Evolutionary conservation across 192 early-diverging fungal genomes (phyloP).

Genomic region (Chytriomyces confervae): DNA sequence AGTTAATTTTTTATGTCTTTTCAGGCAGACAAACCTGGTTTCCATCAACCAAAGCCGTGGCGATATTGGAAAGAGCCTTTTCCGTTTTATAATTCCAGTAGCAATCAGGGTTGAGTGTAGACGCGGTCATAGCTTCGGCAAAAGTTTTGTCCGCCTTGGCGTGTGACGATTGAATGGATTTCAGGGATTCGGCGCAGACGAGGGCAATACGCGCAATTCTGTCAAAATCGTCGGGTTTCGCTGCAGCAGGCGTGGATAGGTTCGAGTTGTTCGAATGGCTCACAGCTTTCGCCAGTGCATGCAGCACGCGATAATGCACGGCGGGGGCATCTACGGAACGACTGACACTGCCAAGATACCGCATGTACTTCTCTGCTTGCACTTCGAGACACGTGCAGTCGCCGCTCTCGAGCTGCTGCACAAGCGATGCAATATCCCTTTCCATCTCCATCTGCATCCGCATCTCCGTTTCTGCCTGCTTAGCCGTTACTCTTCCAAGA

Average conservation of each 20-base stretch:
- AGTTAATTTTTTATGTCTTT: not conserved
- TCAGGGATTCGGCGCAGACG: not conserved
- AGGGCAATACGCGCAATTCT: not conserved
- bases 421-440: not conserved
- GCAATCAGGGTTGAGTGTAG: not conserved
- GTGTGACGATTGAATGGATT: not conserved
- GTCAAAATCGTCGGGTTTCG: not conserved
- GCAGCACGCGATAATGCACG: not conserved
- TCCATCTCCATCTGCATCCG: not conserved
- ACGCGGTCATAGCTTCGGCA: not conserved
- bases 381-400: not conserved
- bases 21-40: not conserved
- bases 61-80: constrained; percentile 25
- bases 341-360: not conserved
- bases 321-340: not conserved
- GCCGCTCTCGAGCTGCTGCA: not conserved
- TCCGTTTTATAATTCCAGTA: constrained; percentile 25
- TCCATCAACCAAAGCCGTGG: constrained; percentile 9
- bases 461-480: not conserved
- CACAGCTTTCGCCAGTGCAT: not conserved
- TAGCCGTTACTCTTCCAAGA: not conserved
- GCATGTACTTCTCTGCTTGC: not conserved
- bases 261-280: not conserved
- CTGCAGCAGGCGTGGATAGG: not conserved
- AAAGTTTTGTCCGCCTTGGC: not conserved